Conservation (phyloP, 805 yeast species). For the Limtongia smithiae region DNA sequence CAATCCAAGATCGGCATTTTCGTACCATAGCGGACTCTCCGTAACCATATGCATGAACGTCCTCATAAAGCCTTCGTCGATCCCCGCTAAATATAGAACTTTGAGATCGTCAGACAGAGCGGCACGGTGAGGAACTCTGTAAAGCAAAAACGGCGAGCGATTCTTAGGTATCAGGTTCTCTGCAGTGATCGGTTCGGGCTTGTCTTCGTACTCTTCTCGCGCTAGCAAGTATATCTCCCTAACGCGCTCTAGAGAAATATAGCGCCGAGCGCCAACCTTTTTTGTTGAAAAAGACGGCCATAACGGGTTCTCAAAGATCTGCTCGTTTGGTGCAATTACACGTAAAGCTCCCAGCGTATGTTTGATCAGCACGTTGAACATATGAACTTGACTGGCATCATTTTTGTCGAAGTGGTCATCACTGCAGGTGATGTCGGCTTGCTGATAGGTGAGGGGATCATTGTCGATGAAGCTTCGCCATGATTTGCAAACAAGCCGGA, state of each 20-base stretch:
- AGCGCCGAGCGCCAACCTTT: not conserved
- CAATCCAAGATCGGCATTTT: constrained; percentile 3
- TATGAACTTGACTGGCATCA: not conserved
- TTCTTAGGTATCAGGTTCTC: constrained; percentile 7
- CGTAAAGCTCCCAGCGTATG: constrained; percentile 3
- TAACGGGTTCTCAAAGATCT: not conserved
- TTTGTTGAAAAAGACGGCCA: constrained; percentile 7
- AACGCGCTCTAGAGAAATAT: constrained; percentile 1
- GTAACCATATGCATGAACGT: constrained; percentile 12
- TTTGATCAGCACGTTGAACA: not conserved
- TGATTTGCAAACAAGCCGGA: not conserved
- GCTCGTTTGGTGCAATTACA: constrained; percentile 4
- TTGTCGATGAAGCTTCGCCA: constrained; percentile 5
- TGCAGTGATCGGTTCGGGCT: not conserved
- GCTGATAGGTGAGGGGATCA: constrained; percentile 1
- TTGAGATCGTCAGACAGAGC: constrained; percentile 2
- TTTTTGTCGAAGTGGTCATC: not conserved
- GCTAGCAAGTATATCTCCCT: constrained; percentile 3
- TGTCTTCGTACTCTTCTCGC: constrained; percentile 2
- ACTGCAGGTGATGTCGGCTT: not conserved
- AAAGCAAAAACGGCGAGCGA: constrained; percentile 8
- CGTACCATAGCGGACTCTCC: constrained; percentile 2
- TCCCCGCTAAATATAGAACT: constrained; percentile 12
- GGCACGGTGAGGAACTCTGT: constrained; percentile 10
- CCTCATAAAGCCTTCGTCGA: constrained; percentile 16